Conservation (phyloP, 1,284 basidiomycete genomes). For the Ustilago hordei region DNA sequence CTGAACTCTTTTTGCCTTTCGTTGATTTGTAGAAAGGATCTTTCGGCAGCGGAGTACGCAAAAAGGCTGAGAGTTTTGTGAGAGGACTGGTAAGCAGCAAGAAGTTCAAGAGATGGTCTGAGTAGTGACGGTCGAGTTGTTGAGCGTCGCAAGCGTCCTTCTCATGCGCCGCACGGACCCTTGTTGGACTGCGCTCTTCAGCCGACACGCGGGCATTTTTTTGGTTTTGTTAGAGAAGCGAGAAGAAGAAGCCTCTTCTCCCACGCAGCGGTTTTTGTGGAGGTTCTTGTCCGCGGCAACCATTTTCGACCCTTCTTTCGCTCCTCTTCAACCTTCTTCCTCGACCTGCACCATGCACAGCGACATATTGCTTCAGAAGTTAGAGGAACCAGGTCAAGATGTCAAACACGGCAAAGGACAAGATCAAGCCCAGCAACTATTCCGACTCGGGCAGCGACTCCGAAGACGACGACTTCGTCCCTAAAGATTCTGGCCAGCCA, state of each 20-base stretch:
- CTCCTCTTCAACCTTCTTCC: neutral
- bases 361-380: too few relatives aligned
- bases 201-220: neutral
- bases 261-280: neutral
- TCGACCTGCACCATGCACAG: too few relatives aligned
- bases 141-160: constrained; percentile 10
- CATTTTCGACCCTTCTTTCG: neutral
- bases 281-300: constrained; percentile 4
- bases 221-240: neutral
- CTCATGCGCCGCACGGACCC: constrained; percentile 1
- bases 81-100: neutral
- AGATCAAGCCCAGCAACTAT: neutral
- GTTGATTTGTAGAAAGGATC: neutral
- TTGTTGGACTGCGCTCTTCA: neutral
- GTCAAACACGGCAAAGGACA: neutral
- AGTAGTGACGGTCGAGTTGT: neutral
- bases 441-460: constrained; percentile 24
- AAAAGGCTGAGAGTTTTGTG: neutral
- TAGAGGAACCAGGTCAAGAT: neutral
- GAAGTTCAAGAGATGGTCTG: neutral
- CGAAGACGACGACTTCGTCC: constrained; percentile 47
- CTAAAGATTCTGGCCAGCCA: neutral
- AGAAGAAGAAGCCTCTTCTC: neutral
- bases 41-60: too few relatives aligned
- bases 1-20: neutral